Evolutionary conservation across 179 eudicot species (phyloP), one percentile per base, ranked within the genome.

Genomic region (Patellifolia procumbens): DNA sequence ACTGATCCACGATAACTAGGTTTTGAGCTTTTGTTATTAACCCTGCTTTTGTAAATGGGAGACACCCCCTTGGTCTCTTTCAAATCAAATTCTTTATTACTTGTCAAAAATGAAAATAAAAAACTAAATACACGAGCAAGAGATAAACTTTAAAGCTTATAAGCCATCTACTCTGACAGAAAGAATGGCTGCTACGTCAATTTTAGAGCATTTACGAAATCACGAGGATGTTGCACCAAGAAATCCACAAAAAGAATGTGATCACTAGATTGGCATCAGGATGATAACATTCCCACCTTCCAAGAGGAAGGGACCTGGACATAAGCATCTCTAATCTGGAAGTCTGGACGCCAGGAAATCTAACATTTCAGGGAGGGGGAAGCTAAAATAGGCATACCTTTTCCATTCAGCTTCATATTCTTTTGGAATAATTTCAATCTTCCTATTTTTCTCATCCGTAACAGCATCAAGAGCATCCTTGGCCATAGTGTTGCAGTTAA

Each of bases 351-450:
- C 7, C n/a, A 32, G 3, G 37, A 19, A 19, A 42, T 16, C 20
- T 20, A 39, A 64, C 19, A 69, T 53, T 51, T 61, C 75, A 68
- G 34, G 61, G 46, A 55, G 37, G 15, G 49, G 5, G 72, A 52
- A 32, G 22, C 17, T n/a, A n/a, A n/a, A n/a, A 39, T 53, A 60
- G 72, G 9, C 61, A 56, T 85, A 91, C 99, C 99, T 93, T 86
- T 86, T 90, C 99, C 99, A 95, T 19, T 93, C 98, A 78, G 99
- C 97, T 76, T 82, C 83, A 88, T 95, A 95, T 49, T 91, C 92
- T 78, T 82, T 89, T 12, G 98, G 98, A 66, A 95, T 83, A 46
- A 95, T 95, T 78, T 90, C 97, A 39, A 95, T 86, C 82, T 83
- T 91, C 82, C 74, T 85, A 70, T 81, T 81, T 66, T 82, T 80